Evolutionary conservation across 192 early-diverging fungal genomes (phyloP).

Genomic region (Funneliformis geosporum): DNA sequence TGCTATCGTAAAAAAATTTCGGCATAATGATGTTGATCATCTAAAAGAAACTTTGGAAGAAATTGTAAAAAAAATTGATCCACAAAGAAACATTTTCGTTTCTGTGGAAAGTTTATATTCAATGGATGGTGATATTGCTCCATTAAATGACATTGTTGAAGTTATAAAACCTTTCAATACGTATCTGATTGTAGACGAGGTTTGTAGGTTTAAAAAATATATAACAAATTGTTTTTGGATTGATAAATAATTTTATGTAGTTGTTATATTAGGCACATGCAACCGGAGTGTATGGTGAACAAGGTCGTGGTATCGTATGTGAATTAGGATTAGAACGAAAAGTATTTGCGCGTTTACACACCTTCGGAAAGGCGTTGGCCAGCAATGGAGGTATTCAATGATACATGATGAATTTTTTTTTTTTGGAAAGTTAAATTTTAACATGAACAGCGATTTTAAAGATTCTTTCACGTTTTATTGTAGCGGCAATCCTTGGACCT

Average conservation of each 20-base stretch:
- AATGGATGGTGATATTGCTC: conserved; percentile 82
- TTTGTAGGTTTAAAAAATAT: conserved; percentile 34
- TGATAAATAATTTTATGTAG: not conserved
- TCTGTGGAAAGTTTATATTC: conserved; percentile 79
- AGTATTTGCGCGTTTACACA: conserved; percentile 77
- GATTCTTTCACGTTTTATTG: not conserved
- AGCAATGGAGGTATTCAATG: conserved; percentile 67
- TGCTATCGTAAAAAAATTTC: conserved; percentile 47
- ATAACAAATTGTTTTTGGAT: not conserved
- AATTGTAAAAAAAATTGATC: conserved; percentile 9
- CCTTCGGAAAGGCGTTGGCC: conserved; percentile 83
- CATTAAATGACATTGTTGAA: conserved; percentile 63
- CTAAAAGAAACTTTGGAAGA: conserved; percentile 45
- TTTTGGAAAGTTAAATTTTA: no score
- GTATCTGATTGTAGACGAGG: conserved; percentile 80
- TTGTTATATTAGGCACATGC: conserved; percentile 62
- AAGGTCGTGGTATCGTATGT: conserved; percentile 68
- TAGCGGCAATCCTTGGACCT: conserved; percentile 74
- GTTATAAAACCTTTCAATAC: conserved; percentile 52
- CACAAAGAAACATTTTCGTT: conserved; percentile 53
- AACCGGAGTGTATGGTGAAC: conserved; percentile 71
- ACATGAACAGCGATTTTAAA: not conserved
- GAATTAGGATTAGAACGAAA: conserved; percentile 61
- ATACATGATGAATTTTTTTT: no score
- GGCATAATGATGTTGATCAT: conserved; percentile 67